phyloP scores from a whole-genome alignment of 371 early-diverging fungal species.

The Apophysomyces sp. region DNA sequence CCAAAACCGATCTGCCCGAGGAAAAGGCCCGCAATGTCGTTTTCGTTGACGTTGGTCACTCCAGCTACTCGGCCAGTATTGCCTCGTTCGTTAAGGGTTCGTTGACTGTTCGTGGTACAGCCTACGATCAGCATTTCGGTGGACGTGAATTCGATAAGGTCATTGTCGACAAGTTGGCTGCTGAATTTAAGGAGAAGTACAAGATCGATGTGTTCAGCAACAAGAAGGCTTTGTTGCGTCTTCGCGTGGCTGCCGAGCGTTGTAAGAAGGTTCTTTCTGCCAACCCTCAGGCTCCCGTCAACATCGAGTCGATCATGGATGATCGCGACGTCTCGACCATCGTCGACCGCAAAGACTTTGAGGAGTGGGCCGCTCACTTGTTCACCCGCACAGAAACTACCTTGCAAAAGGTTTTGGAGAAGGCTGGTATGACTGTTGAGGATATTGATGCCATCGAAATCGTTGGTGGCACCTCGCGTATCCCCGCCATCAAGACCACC shows the following conservation, averaged over 20 bases:
- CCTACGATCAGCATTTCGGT: slow-evolving; percentile 92
- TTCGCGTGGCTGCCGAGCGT: slow-evolving; percentile 90
- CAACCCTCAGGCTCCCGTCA: slow-evolving; percentile 88
- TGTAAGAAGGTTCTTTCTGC: slow-evolving; percentile 96
- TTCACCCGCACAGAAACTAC: slow-evolving; percentile 74
- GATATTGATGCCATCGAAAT: slow-evolving; percentile 94
- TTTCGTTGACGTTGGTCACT: slow-evolving; percentile 95
- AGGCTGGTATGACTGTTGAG: slow-evolving; percentile 73
- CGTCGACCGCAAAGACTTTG: slow-evolving; percentile 84
- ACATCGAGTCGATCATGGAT: slow-evolving; percentile 94
- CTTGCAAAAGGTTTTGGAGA: slow-evolving; percentile 74
- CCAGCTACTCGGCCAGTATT: slow-evolving; percentile 85
- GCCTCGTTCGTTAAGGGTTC: slow-evolving; percentile 95
- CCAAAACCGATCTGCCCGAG: slow-evolving; percentile 95
- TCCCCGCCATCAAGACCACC: slow-evolving; percentile 90
- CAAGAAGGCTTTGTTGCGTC: slow-evolving; percentile 90
- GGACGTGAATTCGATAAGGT: slow-evolving; percentile 95
- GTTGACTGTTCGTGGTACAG: slow-evolving; percentile 86
- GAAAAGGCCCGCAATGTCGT: slow-evolving; percentile 91
- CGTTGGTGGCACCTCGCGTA: slow-evolving; percentile 93
- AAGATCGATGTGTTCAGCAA: slow-evolving; percentile 89
- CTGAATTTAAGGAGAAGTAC: slow-evolving; percentile 91
- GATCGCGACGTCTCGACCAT: slow-evolving; percentile 88
- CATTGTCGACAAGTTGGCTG: slow-evolving; percentile 81
- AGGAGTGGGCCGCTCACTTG: slow-evolving; percentile 76